Evolutionary conservation across 2,329 filamentous ascomycete species (phyloP), one percentile per base, ranked within the genome.

Genomic region (Ceratocystis lukuohia): DNA sequence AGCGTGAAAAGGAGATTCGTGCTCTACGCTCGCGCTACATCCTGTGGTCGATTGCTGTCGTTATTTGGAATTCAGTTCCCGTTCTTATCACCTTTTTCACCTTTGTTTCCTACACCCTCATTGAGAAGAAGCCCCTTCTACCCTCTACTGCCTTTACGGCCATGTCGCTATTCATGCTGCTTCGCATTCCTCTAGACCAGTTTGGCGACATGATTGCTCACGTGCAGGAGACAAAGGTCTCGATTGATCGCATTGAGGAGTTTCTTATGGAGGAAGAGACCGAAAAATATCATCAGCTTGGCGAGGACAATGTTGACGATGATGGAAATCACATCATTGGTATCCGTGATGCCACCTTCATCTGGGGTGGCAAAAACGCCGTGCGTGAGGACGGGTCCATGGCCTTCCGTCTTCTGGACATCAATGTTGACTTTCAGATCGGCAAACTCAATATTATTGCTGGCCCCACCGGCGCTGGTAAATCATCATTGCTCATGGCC

Each of bases 181-280:
- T 99, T 15, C 87, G 94, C 61, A 89, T 96, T 65, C 94, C 94
- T 3, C 80, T 99, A 59, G 94, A 99, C 74, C 93, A 97, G 76
- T 82, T 99, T 65, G 94, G 94, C 63, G 94, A 99, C 75, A 99
- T 99, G 94, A 88, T 97, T 73, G 94, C 94, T 10, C 94, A 97
- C 76, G 92, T 99, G 3, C 91, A 96, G 77, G 94, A 99, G 76
- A 90, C 92, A 28, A 96, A 96, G 77, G 93, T 99, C 22, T 99
- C 94, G 0, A 86, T 99, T 64, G 92, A 96, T 72, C 92, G 94
- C 79, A 90, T 99, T 6, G 93, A 99, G 73, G 89, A 96, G 71
- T 99, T 96, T 72, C 76, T 99, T 53, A 86, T 82, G 67, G 94
- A 99, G 74, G 91, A 94, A 6, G 94, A 99, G 77, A 99, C 94